Percentiles rank a stretch among this genome's conserved stretches.
Evolutionary conservation across 1,284 basidiomycete genomes (phyloP).

Genomic region (Sporisorium iseilematis-ciliati): DNA sequence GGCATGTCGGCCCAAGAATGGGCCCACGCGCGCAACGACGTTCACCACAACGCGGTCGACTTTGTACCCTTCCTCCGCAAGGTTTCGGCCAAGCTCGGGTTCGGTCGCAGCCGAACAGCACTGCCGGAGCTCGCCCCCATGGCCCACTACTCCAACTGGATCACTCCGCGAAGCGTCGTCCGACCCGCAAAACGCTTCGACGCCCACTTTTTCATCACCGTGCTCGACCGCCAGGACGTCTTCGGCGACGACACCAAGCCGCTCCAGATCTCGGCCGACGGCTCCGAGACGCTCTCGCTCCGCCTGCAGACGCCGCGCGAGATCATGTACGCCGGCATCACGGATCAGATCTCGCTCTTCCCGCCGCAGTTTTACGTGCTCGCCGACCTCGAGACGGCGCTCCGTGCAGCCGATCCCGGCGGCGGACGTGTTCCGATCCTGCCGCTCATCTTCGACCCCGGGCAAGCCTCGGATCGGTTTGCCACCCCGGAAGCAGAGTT

Average conservation of each 20-base stretch:
- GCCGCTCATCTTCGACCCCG: constrained; percentile 52
- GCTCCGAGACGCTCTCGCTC: constrained; percentile 57
- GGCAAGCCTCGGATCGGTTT: constrained; percentile 17
- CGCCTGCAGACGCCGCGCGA: constrained; percentile 45
- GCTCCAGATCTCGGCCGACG: constrained; percentile 56
- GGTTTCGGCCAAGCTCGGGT: constrained; percentile 34
- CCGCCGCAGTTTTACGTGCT: constrained; percentile 66
- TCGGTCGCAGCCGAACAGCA: constrained; percentile 11
- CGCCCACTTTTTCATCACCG: constrained; percentile 64
- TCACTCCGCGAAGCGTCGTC: constrained; percentile 60
- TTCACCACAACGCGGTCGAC: constrained; percentile 60
- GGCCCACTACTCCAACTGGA: constrained; percentile 61
- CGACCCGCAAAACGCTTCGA: constrained; percentile 64
- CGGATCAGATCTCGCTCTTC: constrained; percentile 58
- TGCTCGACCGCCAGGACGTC: constrained; percentile 51
- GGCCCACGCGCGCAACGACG: constrained; percentile 52
- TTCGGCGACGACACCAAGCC: constrained; percentile 43
- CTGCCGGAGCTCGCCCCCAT: constrained; percentile 49
- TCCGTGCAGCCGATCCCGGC: constrained; percentile 11
- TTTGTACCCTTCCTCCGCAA: constrained; percentile 55
- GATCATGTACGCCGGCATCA: constrained; percentile 53
- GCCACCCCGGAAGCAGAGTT: constrained; percentile 39
- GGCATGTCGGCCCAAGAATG: constrained; percentile 56
- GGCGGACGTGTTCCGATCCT: constrained; percentile 22
- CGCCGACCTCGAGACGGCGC: constrained; percentile 52